These are phyloP conservation scores for Fistulina hepatica DNA, from an alignment of 1,284 basidiomycete genomes.

Conservation along the genomic window DNA sequence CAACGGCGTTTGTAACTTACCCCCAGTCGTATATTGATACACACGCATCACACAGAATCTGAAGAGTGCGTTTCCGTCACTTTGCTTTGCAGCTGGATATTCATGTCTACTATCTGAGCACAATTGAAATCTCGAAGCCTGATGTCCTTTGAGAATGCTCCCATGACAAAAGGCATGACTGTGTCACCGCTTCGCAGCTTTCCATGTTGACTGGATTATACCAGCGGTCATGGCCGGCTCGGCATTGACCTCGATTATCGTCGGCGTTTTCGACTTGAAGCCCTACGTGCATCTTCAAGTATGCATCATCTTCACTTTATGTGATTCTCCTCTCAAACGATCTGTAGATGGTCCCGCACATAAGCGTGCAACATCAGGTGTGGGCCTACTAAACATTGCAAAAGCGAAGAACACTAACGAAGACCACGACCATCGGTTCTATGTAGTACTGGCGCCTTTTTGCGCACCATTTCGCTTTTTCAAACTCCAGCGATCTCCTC, in stretches of 20 bases:
- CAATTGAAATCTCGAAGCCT: no score
- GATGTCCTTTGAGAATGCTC: slow-evolving; percentile 76
- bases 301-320: slow-evolving; percentile 19
- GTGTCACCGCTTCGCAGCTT: not conserved
- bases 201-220: slow-evolving; percentile 6
- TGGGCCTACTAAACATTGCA: slow-evolving; percentile 4
- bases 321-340: slow-evolving; percentile 6
- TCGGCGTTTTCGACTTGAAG: slow-evolving; percentile 75
- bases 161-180: slow-evolving; percentile 61
- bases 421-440: slow-evolving; percentile 15
- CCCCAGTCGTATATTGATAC: no score
- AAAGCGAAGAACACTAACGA: slow-evolving; percentile 12
- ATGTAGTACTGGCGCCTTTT: slow-evolving; percentile 77
- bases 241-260: slow-evolving; percentile 59
- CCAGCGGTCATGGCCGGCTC: slow-evolving; percentile 70
- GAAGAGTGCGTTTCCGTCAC: no score
- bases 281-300: slow-evolving; percentile 81
- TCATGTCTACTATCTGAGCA: no score
- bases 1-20: no score
- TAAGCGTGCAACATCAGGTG: slow-evolving; percentile 63
- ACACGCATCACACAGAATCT: no score
- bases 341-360: slow-evolving; percentile 52
- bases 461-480: slow-evolving; percentile 68
- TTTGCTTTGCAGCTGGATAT: no score
- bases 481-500: slow-evolving; percentile 79